A percentile compares a stretch with the other conserved stretches of the same genome.
Evolutionary conservation across 371 early-diverging fungal genomes (phyloP).

Genomic region (Zopfochytrium polystomum): DNA sequence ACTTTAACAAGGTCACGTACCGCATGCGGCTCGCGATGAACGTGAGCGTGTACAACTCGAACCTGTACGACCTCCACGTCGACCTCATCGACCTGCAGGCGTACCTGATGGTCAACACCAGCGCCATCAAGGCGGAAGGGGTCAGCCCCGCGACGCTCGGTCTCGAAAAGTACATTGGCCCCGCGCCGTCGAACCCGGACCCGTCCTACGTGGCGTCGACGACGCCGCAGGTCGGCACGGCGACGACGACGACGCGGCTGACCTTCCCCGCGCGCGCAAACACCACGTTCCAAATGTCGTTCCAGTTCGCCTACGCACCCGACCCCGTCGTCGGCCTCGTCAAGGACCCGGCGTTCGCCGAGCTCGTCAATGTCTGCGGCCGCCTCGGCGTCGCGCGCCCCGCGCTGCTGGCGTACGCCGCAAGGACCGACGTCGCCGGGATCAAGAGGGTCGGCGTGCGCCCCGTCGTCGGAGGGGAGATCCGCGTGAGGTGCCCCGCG

Average conservation of each 20-base stretch:
- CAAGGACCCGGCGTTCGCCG: slow-evolving; percentile 19
- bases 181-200: neutral
- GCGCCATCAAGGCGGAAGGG: neutral
- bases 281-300: slow-evolving; percentile 5
- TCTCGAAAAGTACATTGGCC: neutral
- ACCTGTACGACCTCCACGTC: slow-evolving; percentile 16
- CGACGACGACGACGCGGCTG: neutral
- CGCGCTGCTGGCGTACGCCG: neutral
- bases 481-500: neutral
- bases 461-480: neutral
- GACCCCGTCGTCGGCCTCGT: slow-evolving; percentile 12
- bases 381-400: neutral
- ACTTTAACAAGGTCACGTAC: slow-evolving; percentile 10
- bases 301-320: slow-evolving; percentile 7
- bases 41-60: slow-evolving; percentile 11
- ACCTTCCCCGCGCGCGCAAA: slow-evolving; percentile 5
- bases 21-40: slow-evolving; percentile 12
- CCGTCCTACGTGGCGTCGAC: slow-evolving; percentile 8
- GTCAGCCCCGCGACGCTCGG: neutral
- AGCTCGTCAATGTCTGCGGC: slow-evolving; percentile 14
- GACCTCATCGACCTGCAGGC: slow-evolving; percentile 4
- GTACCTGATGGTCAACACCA: neutral
- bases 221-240: slow-evolving; percentile 9
- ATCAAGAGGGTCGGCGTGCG: slow-evolving; percentile 3
- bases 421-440: neutral